Conservation (phyloP, 2,329 filamentous ascomycete genomes). For the Aspergillus sp. region DNA sequence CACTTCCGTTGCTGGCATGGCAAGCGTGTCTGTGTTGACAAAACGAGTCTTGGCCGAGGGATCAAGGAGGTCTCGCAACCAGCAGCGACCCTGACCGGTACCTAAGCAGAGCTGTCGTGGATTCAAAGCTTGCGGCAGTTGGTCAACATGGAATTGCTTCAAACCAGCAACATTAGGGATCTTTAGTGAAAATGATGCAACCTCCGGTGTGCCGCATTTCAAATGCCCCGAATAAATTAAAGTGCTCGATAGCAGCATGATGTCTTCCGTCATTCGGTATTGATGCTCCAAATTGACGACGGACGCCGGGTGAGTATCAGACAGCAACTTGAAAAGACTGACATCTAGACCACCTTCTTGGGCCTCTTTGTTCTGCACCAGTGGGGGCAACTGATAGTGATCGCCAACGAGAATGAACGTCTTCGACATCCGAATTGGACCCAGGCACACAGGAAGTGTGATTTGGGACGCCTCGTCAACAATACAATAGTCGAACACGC, state of each 20-base stretch:
- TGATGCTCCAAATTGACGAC: slow-evolving; percentile 92
- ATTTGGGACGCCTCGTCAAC: slow-evolving; percentile 98
- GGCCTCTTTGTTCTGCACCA: slow-evolving; percentile 88
- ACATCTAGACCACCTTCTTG: slow-evolving; percentile 79
- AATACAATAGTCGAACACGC: slow-evolving; percentile 94
- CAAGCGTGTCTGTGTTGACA: slow-evolving; percentile 76
- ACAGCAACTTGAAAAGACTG: slow-evolving; percentile 87
- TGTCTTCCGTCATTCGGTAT: slow-evolving; percentile 96
- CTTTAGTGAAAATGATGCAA: slow-evolving; percentile 60
- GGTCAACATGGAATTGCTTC: slow-evolving; percentile 46
- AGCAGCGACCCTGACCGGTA: slow-evolving; percentile 51
- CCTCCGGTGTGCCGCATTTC: slow-evolving; percentile 73
- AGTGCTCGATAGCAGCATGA: slow-evolving; percentile 87
- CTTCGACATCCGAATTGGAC: slow-evolving; percentile 83
- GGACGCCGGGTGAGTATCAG: slow-evolving; percentile 75
- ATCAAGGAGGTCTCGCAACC: slow-evolving; percentile 64
- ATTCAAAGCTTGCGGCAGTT: slow-evolving; percentile 12
- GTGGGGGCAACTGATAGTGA: slow-evolving; percentile 87
- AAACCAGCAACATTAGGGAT: slow-evolving; percentile 60
- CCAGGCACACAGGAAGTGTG: slow-evolving; percentile 86
- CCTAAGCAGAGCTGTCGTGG: slow-evolving; percentile 48
- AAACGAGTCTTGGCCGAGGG: slow-evolving; percentile 71
- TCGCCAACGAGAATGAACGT: slow-evolving; percentile 95
- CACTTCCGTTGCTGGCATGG: slow-evolving; percentile 54
- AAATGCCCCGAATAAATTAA: slow-evolving; percentile 87